phyloP scores from a whole-genome alignment of 345 rosid genomes.

The Passiflora organensis region DNA sequence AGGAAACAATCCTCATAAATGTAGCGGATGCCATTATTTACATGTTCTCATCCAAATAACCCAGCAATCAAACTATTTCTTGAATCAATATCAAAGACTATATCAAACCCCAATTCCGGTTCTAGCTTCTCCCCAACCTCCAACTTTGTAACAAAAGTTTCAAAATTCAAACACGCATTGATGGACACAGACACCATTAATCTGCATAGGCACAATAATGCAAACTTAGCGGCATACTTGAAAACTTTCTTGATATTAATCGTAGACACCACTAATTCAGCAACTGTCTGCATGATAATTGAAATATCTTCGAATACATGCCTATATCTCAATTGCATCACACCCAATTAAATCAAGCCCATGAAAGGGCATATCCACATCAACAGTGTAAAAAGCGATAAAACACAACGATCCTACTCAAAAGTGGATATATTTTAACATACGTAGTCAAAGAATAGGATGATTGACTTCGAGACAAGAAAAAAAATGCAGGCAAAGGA shows the following conservation, averaged over 20 bases:
- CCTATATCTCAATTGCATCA: not conserved
- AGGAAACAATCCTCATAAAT: slow-evolving; percentile 63
- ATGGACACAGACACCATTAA: slow-evolving; percentile 63
- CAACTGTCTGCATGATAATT: too few relatives aligned
- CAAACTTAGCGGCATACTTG: not conserved
- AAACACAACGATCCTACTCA: not conserved
- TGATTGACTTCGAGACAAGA: not conserved
- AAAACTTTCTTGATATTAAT: not conserved
- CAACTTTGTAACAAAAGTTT: slow-evolving; percentile 41
- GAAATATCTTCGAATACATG: too few relatives aligned
- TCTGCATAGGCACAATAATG: slow-evolving; percentile 37
- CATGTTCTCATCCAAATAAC: slow-evolving; percentile 62
- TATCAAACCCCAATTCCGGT: slow-evolving; percentile 24
- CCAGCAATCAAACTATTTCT: slow-evolving; percentile 55
- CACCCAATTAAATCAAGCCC: slow-evolving; percentile 4
- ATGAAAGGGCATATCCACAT: not conserved
- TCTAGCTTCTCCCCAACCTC: slow-evolving; percentile 41
- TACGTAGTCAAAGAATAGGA: not conserved
- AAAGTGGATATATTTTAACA: not conserved
- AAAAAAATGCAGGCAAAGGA: not conserved
- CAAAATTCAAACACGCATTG: slow-evolving; percentile 52
- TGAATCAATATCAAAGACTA: slow-evolving; percentile 27
- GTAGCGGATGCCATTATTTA: slow-evolving; percentile 75
- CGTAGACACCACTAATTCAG: too few relatives aligned
- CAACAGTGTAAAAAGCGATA: slow-evolving; percentile 1